These are phyloP conservation scores for Prunus mira DNA, from an alignment of 306 rosid species.

Conservation along the genomic window DNA sequence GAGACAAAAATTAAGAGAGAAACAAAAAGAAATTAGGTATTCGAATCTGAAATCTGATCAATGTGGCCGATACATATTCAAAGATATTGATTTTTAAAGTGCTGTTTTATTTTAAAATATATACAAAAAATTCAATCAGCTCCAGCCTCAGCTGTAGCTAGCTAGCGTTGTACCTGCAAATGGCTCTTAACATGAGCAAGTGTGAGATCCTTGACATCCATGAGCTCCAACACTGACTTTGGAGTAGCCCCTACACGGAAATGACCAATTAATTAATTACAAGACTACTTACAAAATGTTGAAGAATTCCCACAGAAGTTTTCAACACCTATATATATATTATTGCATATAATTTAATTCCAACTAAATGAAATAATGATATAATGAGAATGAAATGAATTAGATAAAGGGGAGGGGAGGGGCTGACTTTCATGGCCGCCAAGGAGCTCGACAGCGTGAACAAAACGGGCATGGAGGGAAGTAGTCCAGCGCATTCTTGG, in stretches of 20 bases:
- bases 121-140: too few relatives aligned
- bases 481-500: conserved; percentile 98
- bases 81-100: too few relatives aligned
- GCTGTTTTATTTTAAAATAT: too few relatives aligned
- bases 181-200: conserved; percentile 98
- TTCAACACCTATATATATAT: not conserved
- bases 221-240: conserved; percentile 82
- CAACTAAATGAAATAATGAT: not conserved
- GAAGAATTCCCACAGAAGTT: not conserved
- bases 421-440: conserved; percentile 92
- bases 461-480: conserved; percentile 83
- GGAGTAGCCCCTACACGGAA: conserved; percentile 80
- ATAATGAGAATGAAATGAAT: not conserved
- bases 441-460: conserved; percentile 88
- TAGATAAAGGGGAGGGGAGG: not conserved
- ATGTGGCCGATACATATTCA: too few relatives aligned
- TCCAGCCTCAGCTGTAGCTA: not conserved
- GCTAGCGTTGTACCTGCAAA: conserved; percentile 61
- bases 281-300: not conserved
- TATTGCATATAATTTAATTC: not conserved
- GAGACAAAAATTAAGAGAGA: not conserved
- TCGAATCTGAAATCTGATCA: too few relatives aligned
- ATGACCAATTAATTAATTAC: not conserved
- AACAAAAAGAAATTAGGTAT: too few relatives aligned
- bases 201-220: conserved; percentile 97